Evolutionary conservation across 257 asterid species (phyloP).

Genomic region (Jasminum sambac): DNA sequence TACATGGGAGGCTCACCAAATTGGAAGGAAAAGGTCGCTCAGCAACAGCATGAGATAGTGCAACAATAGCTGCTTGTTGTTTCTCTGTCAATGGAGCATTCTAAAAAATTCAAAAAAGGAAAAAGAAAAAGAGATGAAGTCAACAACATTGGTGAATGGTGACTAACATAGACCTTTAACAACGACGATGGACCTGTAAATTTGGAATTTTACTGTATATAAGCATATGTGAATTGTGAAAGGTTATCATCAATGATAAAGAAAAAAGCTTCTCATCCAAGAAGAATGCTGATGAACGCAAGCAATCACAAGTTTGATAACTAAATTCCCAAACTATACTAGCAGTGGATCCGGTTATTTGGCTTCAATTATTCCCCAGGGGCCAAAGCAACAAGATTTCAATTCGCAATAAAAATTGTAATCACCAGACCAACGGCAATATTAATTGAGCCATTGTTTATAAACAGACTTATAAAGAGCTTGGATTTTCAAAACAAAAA

Average conservation of each 20-base stretch:
- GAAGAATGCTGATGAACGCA: neutral
- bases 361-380: conserved; percentile 1
- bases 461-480: conserved; percentile 15
- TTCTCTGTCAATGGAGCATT: conserved; percentile 94
- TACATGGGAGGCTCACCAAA: conserved; percentile 52
- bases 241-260: too few relatives aligned
- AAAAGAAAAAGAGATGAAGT: neutral
- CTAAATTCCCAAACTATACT: conserved; percentile 9
- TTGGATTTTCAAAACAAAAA: conserved; percentile 27
- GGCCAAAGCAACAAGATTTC: neutral
- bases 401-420: neutral
- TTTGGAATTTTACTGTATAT: too few relatives aligned
- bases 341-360: conserved; percentile 11
- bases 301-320: conserved; percentile 19
- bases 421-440: neutral
- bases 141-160: conserved; percentile 10
- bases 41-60: conserved; percentile 93
- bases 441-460: conserved; percentile 24
- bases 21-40: conserved; percentile 84
- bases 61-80: conserved; percentile 82
- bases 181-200: neutral
- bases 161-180: neutral
- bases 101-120: conserved; percentile 33
- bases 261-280: neutral
- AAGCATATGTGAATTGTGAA: too few relatives aligned